Evolutionary conservation across 179 eudicot species (phyloP).

Genomic region (Silene vulgaris): DNA sequence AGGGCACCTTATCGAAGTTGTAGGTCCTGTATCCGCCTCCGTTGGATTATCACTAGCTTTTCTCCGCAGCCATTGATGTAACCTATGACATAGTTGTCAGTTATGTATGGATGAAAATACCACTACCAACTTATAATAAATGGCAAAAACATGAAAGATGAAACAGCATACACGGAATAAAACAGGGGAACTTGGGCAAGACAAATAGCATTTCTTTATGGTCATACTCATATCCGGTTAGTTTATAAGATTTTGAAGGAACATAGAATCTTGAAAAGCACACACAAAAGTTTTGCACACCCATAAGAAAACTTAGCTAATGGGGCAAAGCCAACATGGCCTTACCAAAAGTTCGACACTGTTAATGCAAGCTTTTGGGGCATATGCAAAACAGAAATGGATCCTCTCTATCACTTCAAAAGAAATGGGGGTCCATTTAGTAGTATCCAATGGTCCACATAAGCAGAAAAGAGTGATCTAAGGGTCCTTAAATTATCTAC

Average conservation of each 20-base stretch:
- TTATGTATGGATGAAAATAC: not conserved
- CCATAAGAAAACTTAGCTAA: not conserved
- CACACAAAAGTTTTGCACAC: not conserved
- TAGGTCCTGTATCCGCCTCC: conserved; percentile 95
- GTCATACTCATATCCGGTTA: conserved; percentile 9
- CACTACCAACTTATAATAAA: not conserved
- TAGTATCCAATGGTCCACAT: too few relatives aligned
- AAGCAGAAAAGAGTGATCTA: too few relatives aligned
- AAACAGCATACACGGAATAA: not conserved
- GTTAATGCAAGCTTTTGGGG: not conserved
- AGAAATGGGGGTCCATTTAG: too few relatives aligned
- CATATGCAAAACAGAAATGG: not conserved
- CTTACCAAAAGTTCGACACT: not conserved
- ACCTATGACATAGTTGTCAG: conserved; percentile 43
- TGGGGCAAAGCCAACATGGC: not conserved
- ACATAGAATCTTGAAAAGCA: not conserved
- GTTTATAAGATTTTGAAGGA: not conserved
- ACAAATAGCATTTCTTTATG: not conserved
- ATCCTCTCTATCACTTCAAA: too few relatives aligned
- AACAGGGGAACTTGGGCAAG: not conserved
- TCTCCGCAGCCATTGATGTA: conserved; percentile 88
- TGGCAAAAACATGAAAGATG: not conserved
- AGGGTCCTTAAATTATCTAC: too few relatives aligned
- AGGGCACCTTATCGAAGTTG: conserved; percentile 80
- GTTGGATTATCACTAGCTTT: conserved; percentile 66